A percentile compares a stretch with the other conserved stretches of the same genome.
These are phyloP conservation scores for Coccomyxa sp. DNA, from an alignment of 139 green algal species.

Conservation along the genomic window DNA sequence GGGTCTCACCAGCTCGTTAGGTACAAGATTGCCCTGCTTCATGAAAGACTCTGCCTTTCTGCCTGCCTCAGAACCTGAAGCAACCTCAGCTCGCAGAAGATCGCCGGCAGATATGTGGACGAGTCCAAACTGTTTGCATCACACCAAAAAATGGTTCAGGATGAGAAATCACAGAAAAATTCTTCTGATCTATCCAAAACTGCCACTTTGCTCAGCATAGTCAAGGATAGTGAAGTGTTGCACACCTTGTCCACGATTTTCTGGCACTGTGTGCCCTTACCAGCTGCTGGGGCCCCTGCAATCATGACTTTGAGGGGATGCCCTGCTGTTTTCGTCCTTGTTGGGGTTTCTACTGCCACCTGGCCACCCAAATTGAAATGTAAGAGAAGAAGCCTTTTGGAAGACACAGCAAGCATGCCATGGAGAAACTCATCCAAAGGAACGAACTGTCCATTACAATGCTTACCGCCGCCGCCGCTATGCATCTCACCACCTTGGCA, in stretches of 20 bases:
- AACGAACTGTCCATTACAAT: no score
- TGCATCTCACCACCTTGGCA: no score
- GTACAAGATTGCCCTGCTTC: slow-evolving; percentile 89
- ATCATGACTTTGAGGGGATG: slow-evolving; percentile 87
- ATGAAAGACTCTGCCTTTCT: slow-evolving; percentile 87
- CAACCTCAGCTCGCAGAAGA: slow-evolving; percentile 93
- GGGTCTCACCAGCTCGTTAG: slow-evolving; percentile 70
- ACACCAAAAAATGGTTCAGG: background rate
- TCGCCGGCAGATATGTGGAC: slow-evolving; percentile 96
- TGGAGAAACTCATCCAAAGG: no score
- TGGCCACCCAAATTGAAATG: background rate
- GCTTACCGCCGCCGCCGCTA: no score
- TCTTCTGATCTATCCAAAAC: no score
- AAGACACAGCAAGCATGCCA: no score
- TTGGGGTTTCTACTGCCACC: background rate
- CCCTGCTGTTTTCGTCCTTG: background rate
- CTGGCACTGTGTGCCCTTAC: slow-evolving; percentile 96
- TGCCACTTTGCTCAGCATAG: background rate
- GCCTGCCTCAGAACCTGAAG: slow-evolving; percentile 69
- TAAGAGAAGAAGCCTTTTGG: no score
- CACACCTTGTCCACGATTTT: slow-evolving; percentile 83
- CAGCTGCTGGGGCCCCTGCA: slow-evolving; percentile 86
- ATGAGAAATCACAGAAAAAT: background rate
- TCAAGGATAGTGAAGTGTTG: background rate
- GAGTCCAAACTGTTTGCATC: slow-evolving; percentile 76